Conservation (phyloP, 1,284 basidiomycete genomes). For the Microbotryum violaceum region DNA sequence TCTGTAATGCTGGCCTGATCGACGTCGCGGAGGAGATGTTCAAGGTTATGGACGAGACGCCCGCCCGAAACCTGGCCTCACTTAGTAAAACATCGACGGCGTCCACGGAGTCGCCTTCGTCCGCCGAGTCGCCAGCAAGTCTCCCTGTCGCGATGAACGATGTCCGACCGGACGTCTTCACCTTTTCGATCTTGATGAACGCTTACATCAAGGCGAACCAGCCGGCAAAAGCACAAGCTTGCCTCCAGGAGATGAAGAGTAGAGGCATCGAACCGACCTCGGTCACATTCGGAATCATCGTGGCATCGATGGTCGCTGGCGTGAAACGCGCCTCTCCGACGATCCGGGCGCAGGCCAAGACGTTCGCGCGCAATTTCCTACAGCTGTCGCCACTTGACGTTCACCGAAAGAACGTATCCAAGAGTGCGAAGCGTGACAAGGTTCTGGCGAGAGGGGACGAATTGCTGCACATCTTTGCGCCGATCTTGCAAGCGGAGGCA, state of each 20-base stretch:
- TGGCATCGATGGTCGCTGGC: conserved; percentile 51
- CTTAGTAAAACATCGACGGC: background rate
- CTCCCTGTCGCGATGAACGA: conserved; percentile 16
- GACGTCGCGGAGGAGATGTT: conserved; percentile 61
- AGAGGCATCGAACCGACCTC: conserved; percentile 62
- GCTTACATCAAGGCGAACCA: conserved; percentile 61
- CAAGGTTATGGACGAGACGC: conserved; percentile 52
- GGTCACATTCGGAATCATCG: conserved; percentile 63
- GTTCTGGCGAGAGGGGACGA: conserved; percentile 29
- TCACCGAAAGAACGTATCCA: no score
- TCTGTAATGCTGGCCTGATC: conserved; percentile 67
- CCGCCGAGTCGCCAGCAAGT: background rate
- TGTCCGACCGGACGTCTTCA: conserved; percentile 46
- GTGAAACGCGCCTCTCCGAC: conserved; percentile 23
- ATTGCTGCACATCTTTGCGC: conserved; percentile 49
- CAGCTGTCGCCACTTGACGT: background rate
- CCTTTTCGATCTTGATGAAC: conserved; percentile 77
- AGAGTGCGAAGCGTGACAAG: conserved; percentile 32
- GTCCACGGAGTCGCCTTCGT: background rate
- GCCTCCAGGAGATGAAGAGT: conserved; percentile 66
- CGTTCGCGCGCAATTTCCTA: conserved; percentile 12
- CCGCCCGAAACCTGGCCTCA: background rate
- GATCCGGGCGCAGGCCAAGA: conserved; percentile 34
- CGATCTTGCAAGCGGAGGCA: conserved; percentile 57
- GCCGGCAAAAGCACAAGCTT: conserved; percentile 53